Evolutionary conservation across 2,329 filamentous ascomycete species (phyloP).

Genomic region (Colletotrichum liriopes): DNA sequence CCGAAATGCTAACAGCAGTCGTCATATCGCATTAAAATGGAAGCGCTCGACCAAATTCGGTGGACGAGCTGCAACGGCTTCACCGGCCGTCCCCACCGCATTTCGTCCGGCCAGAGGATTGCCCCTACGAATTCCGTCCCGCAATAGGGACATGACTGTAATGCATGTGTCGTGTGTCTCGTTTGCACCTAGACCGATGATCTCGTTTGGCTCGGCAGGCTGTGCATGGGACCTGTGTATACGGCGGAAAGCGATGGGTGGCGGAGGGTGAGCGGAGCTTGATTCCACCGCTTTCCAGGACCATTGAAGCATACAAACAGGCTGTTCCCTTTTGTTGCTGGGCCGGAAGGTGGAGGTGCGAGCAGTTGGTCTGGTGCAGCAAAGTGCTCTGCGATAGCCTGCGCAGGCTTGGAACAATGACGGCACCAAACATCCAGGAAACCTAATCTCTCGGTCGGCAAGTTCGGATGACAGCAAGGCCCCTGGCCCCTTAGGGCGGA

Average conservation of each 20-base stretch:
- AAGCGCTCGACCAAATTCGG: conserved; percentile 22
- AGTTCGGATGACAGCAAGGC: conserved; percentile 37
- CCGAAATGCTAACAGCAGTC: conserved; percentile 5
- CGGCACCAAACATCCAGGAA: conserved; percentile 35
- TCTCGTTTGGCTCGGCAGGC: conserved; percentile 14
- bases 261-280: background rate
- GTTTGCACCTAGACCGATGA: conserved; percentile 1
- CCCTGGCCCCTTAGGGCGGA: conserved; percentile 1
- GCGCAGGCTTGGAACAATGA: conserved; percentile 9
- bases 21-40: conserved; percentile 9
- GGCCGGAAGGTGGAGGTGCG: background rate
- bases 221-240: background rate
- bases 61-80: conserved; percentile 6
- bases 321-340: background rate
- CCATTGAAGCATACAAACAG: background rate
- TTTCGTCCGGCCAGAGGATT: conserved; percentile 26
- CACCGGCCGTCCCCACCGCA: conserved; percentile 14
- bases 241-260: background rate
- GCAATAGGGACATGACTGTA: conserved; percentile 5
- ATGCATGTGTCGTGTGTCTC: conserved; percentile 19
- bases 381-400: background rate
- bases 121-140: background rate
- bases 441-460: conserved; percentile 27
- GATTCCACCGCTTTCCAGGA: background rate
- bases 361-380: background rate